Evolutionary conservation across 2,329 filamentous ascomycete genomes (phyloP).

Genomic region (Aaosphaeria arxii): DNA sequence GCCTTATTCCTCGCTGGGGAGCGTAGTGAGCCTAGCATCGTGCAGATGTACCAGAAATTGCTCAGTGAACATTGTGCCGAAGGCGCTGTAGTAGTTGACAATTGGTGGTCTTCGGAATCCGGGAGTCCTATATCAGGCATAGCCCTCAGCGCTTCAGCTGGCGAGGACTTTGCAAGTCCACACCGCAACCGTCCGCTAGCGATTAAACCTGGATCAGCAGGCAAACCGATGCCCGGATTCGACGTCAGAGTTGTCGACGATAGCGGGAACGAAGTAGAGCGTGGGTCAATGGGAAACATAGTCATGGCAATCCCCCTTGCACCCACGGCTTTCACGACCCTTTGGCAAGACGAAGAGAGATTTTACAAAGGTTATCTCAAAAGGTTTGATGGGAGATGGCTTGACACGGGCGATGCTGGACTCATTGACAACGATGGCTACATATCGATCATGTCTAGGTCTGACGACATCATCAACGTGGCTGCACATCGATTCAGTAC

Average conservation of each 20-base stretch:
- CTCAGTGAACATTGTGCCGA: slow-evolving; percentile 63
- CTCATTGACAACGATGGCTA: slow-evolving; percentile 74
- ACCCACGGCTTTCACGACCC: slow-evolving; percentile 78
- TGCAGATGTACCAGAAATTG: slow-evolving; percentile 76
- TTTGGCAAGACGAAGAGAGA: slow-evolving; percentile 82
- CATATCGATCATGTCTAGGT: slow-evolving; percentile 61
- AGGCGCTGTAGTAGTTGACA: slow-evolving; percentile 63
- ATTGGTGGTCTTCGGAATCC: slow-evolving; percentile 73
- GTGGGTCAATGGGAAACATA: slow-evolving; percentile 84
- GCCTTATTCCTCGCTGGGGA: slow-evolving; percentile 87
- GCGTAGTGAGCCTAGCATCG: slow-evolving; percentile 80
- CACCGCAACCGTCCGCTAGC: slow-evolving; percentile 48
- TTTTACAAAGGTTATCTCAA: slow-evolving; percentile 85
- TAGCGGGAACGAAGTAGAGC: slow-evolving; percentile 66
- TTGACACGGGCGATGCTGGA: slow-evolving; percentile 89
- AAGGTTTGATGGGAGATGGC: slow-evolving; percentile 76
- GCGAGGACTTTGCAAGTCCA: slow-evolving; percentile 49
- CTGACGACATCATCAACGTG: slow-evolving; percentile 93
- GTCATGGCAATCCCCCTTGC: slow-evolving; percentile 79
- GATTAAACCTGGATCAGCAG: slow-evolving; percentile 81
- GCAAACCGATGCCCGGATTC: slow-evolving; percentile 88
- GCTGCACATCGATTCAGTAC: slow-evolving; percentile 88
- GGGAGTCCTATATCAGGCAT: slow-evolving; percentile 67
- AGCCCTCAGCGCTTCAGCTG: slow-evolving; percentile 61
- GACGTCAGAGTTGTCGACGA: slow-evolving; percentile 85